Evolutionary conservation across 1,139 yeast species (phyloP).

Genomic region (Candida sanyaensis): DNA sequence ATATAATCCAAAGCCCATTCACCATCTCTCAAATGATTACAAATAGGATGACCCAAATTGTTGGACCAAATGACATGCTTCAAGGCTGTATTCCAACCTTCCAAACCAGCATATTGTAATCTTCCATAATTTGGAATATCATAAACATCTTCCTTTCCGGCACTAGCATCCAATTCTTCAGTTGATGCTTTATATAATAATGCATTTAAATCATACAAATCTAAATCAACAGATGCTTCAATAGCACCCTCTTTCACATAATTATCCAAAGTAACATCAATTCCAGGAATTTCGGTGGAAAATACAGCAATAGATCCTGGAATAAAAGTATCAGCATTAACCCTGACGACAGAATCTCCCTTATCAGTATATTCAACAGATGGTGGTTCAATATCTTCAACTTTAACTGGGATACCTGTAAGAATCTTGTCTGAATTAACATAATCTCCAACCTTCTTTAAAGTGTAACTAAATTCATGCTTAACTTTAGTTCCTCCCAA

Average conservation of each 20-base stretch:
- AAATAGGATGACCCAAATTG: constrained; percentile 80
- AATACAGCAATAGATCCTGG: constrained; percentile 91
- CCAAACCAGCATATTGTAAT: constrained; percentile 84
- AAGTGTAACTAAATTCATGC: constrained; percentile 58
- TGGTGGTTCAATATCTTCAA: constrained; percentile 57
- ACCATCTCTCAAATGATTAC: constrained; percentile 80
- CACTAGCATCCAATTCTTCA: constrained; percentile 83
- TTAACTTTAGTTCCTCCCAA: constrained; percentile 69
- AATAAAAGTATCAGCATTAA: constrained; percentile 58
- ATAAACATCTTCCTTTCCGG: constrained; percentile 73
- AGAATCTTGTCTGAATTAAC: constrained; percentile 40
- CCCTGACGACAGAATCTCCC: constrained; percentile 51
- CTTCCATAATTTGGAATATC: constrained; percentile 71
- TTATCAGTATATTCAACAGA: constrained; percentile 37
- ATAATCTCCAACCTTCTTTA: constrained; percentile 55
- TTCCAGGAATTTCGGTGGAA: constrained; percentile 67
- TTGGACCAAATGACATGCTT: constrained; percentile 65
- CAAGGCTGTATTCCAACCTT: constrained; percentile 85
- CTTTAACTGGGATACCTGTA: constrained; percentile 66
- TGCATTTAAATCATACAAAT: constrained; percentile 71
- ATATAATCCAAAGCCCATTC: constrained; percentile 88
- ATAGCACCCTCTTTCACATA: constrained; percentile 73
- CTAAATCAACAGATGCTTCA: constrained; percentile 63
- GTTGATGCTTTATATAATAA: constrained; percentile 77
- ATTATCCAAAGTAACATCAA: constrained; percentile 55